Percentiles rank a stretch among this genome's conserved stretches.
Conservation (phyloP, 768 basidiomycete genomes). For the Boletellus ananas region DNA sequence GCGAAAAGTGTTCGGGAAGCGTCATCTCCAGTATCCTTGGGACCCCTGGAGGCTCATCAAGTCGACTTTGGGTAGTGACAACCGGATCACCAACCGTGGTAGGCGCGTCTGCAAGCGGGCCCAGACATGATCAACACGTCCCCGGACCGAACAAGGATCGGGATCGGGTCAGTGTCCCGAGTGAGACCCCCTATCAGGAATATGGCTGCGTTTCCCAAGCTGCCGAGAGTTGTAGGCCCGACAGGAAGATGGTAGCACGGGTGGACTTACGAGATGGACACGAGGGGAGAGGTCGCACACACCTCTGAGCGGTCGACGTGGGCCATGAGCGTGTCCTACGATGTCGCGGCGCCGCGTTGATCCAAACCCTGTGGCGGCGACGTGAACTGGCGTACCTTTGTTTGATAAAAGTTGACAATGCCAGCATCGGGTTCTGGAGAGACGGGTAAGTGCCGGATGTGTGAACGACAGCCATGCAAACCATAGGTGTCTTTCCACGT, state of each 20-base stretch:
- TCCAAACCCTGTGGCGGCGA: neutral
- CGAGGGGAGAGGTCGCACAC: slow-evolving; percentile 86
- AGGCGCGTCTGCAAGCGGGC: slow-evolving; percentile 76
- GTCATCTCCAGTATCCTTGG: slow-evolving; percentile 85
- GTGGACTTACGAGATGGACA: slow-evolving; percentile 82
- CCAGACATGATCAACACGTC: slow-evolving; percentile 95
- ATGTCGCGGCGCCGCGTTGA: neutral
- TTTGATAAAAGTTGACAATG: slow-evolving; percentile 94
- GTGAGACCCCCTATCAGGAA: slow-evolving; percentile 88
- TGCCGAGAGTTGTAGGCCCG: slow-evolving; percentile 26
- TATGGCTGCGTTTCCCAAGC: slow-evolving; percentile 83
- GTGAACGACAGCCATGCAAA: slow-evolving; percentile 27
- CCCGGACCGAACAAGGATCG: slow-evolving; percentile 86
- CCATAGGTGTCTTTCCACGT: slow-evolving; percentile 79
- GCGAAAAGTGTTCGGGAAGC: slow-evolving; percentile 57
- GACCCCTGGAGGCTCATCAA: slow-evolving; percentile 48
- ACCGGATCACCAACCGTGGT: slow-evolving; percentile 65
- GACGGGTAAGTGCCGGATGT: neutral
- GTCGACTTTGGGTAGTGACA: neutral
- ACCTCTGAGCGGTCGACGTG: slow-evolving; percentile 98
- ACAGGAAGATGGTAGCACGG: neutral
- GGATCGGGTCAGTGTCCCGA: slow-evolving; percentile 68
- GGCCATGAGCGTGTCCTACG: slow-evolving; percentile 86
- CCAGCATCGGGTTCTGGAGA: slow-evolving; percentile 89
- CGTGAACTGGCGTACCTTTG: slow-evolving; percentile 41